Conservation (phyloP, 805 yeast genomes). For the Yamadazyma sp. region DNA sequence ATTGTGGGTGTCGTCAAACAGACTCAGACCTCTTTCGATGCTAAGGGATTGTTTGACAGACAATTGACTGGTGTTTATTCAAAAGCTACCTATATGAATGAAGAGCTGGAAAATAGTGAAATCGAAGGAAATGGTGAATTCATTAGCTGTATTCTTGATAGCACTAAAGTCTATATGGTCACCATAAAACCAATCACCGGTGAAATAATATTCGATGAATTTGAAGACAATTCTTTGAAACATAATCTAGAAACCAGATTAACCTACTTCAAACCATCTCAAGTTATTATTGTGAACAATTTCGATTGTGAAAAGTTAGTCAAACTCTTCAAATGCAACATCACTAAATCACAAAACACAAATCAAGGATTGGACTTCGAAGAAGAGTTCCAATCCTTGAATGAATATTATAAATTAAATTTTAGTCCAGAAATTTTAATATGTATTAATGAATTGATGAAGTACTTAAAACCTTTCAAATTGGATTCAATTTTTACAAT, state of each 20-base stretch:
- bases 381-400: slow-evolving; percentile 13
- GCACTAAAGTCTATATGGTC: slow-evolving; percentile 33
- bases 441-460: slow-evolving; percentile 46
- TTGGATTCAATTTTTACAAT: slow-evolving; percentile 56
- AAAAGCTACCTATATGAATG: slow-evolving; percentile 78
- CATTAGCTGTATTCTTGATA: slow-evolving; percentile 45
- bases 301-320: slow-evolving; percentile 16
- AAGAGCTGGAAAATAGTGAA: slow-evolving; percentile 27
- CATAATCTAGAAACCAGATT: slow-evolving; percentile 71
- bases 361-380: slow-evolving; percentile 8
- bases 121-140: slow-evolving; percentile 35
- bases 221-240: slow-evolving; percentile 56
- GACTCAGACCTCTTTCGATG: slow-evolving; percentile 57
- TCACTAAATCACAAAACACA: slow-evolving; percentile 2
- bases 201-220: slow-evolving; percentile 67
- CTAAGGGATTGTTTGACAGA: slow-evolving; percentile 58
- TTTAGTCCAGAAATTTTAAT: slow-evolving; percentile 21
- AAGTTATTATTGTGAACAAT: slow-evolving; percentile 47
- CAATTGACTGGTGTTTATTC: slow-evolving; percentile 72
- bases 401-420: slow-evolving; percentile 23
- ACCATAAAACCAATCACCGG: slow-evolving; percentile 75
- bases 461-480: slow-evolving; percentile 61
- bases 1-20: slow-evolving; percentile 90
- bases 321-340: slow-evolving; percentile 11
- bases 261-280: slow-evolving; percentile 73